Base-by-base conservation (phyloP, 2,329 filamentous ascomycete genomes). In the Lizonia empirigonia region DNA sequence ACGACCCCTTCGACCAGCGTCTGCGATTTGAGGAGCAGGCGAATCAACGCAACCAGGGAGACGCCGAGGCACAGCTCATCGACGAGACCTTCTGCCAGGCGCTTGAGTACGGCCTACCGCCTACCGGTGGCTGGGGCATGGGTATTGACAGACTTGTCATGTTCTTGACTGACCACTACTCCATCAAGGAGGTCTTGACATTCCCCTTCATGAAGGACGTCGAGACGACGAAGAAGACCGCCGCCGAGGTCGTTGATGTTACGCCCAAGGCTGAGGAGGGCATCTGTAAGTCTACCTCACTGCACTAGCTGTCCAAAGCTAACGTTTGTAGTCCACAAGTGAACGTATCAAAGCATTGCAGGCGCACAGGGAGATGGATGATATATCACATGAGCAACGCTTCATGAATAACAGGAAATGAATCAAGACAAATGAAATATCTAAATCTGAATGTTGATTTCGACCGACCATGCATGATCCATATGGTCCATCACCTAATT, bases 171-270 rank as follows among this genome's bases (percentile, higher is more conserved):
- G 86, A 97, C 77, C 90, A 96, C 78, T 94, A 96, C 79, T 90
- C 85, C 64, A 99, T 99, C 74, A 92, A 94, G 77, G 94, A 99
- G 77, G 93, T 97, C 3, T 78, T 97, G 57, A 86, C 93, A 7
- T 99, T 99, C 85, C 94, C 94, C 9, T 93, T 97, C 78, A 96
- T 99, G 90, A 96, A 96, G 85, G 89, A 93, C 41, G 51, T 72
- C 4, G 63, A 65, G 13, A 65, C 71, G 47, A 56, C 65, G 9
- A 69, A 70, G 62, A 61, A 60, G 47, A 89, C 93, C 68, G 84
- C 85, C 10, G 86, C 85, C 2, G 86, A 89, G 75, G 80, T 86
- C 47, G 83, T 79, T 23, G 84, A 79, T 27, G 76, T 88, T 53
- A 73, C 82, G 71, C 81, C 86, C 30, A 68, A 78, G 60, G 77